A percentile compares a stretch with the other conserved stretches of the same genome.
Conservation (phyloP, 345 rosid species). For the Raphanus raphanistrum region DNA sequence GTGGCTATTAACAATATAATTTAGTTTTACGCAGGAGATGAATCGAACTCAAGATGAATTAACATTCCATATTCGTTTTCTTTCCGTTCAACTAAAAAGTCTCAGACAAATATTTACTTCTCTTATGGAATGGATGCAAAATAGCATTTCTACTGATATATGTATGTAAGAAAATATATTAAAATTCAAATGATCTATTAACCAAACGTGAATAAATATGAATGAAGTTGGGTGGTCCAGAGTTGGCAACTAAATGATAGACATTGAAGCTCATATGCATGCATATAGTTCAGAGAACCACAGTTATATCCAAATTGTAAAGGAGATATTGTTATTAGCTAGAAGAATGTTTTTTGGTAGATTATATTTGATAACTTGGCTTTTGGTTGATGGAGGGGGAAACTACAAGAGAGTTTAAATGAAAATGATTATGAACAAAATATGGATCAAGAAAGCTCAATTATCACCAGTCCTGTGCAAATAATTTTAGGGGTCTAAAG, state of each 20-base stretch:
- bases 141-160: too few relatives aligned
- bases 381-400: background rate
- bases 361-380: background rate
- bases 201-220: conserved; percentile 8
- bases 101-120: too few relatives aligned
- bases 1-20: too few relatives aligned
- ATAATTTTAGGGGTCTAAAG: too few relatives aligned
- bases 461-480: too few relatives aligned
- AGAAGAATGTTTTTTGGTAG: background rate
- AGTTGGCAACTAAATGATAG: conserved; percentile 27
- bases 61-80: too few relatives aligned
- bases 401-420: background rate
- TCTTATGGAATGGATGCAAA: too few relatives aligned
- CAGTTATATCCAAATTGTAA: background rate
- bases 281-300: conserved; percentile 8
- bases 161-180: background rate
- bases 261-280: conserved; percentile 24
- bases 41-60: too few relatives aligned
- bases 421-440: background rate
- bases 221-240: conserved; percentile 32
- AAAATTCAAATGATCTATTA: background rate
- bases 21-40: too few relatives aligned
- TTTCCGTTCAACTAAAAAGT: too few relatives aligned
- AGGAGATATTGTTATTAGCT: background rate
- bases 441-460: background rate